Base-by-base conservation (phyloP, 371 early-diverging fungal genomes). In the Lichtheimia ramosa region DNA sequence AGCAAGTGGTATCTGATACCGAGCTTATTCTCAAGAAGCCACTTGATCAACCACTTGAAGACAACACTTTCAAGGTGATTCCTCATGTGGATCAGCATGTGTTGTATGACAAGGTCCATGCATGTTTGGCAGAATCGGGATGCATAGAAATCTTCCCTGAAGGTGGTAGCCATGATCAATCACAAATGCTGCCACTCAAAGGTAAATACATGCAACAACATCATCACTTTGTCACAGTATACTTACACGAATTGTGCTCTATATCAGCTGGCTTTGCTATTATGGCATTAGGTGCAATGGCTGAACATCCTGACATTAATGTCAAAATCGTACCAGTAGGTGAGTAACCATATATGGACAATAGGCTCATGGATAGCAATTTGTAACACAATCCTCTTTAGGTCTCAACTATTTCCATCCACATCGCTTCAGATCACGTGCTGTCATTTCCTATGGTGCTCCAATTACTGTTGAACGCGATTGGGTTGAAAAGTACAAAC, bases 101-200 rank as follows among this genome's bases (percentile, higher is more conserved):
- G 1, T 76, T 94, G 78, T 95, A 88, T 74, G 72, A 75, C 28
- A 79, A 83, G 16, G 95, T 95, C 20, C 84, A 85, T 46, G 71
- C 82, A 24, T 77, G 89, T 12, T 69, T 95, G 23, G 75, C 80
- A 28, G 62, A 71, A 25, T 81, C 83, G 46, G 84, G 79, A 20
- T 86, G 85, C 61, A 79, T 95, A 27, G 94, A 93, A 2, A 94
- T 95, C 40, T 95, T 95, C 71, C 96, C 96, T 14, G 96, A 95
- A 66, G 95, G 95, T 25, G 95, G 95, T 10, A 87, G 87, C 61
- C 96, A 95, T 74, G 96, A 95, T 70, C 83, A 92, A 51, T 72
- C 91, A 24, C 88, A 93, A 58, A 83, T 95, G 84, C 78, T 95
- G 48, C 96, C 96, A 34, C 74, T 95, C 48, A 95, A 94, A 73